Conservation (phyloP, 2,329 filamentous ascomycete genomes). For the Cladorrhinum sp. region DNA sequence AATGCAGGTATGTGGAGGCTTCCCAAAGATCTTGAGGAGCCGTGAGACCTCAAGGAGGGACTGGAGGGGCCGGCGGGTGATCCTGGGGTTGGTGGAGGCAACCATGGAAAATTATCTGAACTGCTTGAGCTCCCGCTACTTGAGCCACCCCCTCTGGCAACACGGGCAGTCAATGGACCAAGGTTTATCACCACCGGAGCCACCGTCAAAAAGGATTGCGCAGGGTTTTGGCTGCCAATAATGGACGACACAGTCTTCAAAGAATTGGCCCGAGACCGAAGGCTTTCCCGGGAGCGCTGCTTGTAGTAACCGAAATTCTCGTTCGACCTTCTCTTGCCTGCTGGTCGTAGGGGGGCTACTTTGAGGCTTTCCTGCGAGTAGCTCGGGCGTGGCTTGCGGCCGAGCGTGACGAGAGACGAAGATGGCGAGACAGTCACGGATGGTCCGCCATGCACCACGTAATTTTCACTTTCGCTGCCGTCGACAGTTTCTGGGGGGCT, state of each 20-base stretch:
- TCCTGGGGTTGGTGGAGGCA: slow-evolving; percentile 17
- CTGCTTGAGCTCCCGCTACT: slow-evolving; percentile 5
- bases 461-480: slow-evolving; percentile 46
- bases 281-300: slow-evolving; percentile 51
- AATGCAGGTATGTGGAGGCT: neutral
- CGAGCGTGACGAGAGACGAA: slow-evolving; percentile 35
- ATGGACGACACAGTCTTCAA: slow-evolving; percentile 53
- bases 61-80: slow-evolving; percentile 27
- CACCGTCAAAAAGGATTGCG: slow-evolving; percentile 36
- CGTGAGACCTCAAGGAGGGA: neutral
- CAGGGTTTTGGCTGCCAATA: slow-evolving; percentile 46
- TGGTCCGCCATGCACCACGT: slow-evolving; percentile 48
- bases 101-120: slow-evolving; percentile 28
- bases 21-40: neutral
- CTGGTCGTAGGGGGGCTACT: slow-evolving; percentile 53
- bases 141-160: slow-evolving; percentile 12
- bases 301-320: slow-evolving; percentile 50
- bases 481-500: slow-evolving; percentile 38
- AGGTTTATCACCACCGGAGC: slow-evolving; percentile 41
- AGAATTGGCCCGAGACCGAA: slow-evolving; percentile 43
- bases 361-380: slow-evolving; percentile 62
- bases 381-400: slow-evolving; percentile 37
- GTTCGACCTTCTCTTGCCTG: slow-evolving; percentile 42
- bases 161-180: slow-evolving; percentile 31
- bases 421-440: slow-evolving; percentile 38